Conservation (phyloP, 1,284 basidiomycete species). For the Melampsora americana region DNA sequence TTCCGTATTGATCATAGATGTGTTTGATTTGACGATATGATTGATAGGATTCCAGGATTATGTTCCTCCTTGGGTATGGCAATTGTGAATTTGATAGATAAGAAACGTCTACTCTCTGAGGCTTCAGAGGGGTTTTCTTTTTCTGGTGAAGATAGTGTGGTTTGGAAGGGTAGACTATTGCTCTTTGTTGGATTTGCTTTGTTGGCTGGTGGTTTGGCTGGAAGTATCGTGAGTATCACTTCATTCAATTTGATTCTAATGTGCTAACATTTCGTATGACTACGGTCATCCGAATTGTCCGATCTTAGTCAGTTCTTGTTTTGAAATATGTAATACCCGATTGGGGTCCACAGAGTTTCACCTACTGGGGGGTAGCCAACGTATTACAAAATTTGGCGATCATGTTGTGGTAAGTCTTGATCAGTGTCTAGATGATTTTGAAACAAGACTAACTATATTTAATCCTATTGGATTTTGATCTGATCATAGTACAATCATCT, state of each 20-base stretch:
- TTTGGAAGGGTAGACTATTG: slow-evolving; percentile 83
- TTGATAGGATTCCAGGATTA: slow-evolving; percentile 88
- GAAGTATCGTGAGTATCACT: slow-evolving; percentile 70
- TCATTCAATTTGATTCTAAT: neutral
- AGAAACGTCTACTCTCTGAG: slow-evolving; percentile 78
- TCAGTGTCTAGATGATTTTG: neutral
- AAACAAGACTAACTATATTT: too few relatives aligned
- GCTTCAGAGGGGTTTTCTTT: slow-evolving; percentile 61
- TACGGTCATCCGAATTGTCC: neutral
- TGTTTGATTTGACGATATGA: neutral
- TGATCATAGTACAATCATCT: slow-evolving; percentile 20
- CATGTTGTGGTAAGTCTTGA: slow-evolving; percentile 67
- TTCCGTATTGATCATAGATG: neutral
- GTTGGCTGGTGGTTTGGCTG: slow-evolving; percentile 92
- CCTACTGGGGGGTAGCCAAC: slow-evolving; percentile 90
- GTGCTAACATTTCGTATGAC: neutral
- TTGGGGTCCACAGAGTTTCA: slow-evolving; percentile 68
- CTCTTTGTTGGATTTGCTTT: slow-evolving; percentile 93
- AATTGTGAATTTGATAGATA: slow-evolving; percentile 90
- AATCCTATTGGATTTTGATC: neutral
- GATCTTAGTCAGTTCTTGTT: slow-evolving; percentile 72
- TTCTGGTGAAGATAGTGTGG: slow-evolving; percentile 65
- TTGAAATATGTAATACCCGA: slow-evolving; percentile 82
- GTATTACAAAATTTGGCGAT: slow-evolving; percentile 85
- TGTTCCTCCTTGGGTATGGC: slow-evolving; percentile 91